Evolutionary conservation across 306 rosid species (phyloP).

Genomic region (Vachellia pachyceras): DNA sequence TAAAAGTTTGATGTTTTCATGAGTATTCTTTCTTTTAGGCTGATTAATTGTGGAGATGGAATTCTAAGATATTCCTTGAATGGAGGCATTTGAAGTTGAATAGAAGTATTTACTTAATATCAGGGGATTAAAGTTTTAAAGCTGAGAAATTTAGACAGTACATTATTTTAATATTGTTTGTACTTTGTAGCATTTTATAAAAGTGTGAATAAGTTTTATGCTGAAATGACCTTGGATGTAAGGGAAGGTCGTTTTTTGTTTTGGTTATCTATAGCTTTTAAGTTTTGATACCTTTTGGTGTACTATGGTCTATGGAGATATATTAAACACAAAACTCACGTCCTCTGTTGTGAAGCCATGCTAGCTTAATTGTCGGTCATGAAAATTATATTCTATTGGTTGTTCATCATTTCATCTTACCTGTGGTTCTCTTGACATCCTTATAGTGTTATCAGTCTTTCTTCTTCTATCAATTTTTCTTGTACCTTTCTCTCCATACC

Average conservation of each 20-base stretch:
- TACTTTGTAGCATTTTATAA: neutral
- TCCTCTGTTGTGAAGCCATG: neutral
- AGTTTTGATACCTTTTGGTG: neutral
- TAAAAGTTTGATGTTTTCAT: neutral
- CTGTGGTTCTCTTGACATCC: neutral
- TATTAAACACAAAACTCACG: neutral
- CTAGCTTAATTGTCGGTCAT: neutral
- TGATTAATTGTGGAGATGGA: neutral
- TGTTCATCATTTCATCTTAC: neutral
- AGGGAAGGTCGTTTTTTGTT: neutral
- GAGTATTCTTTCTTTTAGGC: neutral
- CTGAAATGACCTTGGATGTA: neutral
- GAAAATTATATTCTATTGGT: neutral
- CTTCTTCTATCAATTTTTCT: neutral
- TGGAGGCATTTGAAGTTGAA: neutral
- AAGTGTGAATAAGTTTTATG: slow-evolving; percentile 2
- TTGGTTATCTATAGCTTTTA: neutral
- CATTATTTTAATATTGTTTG: neutral
- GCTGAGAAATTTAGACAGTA: neutral
- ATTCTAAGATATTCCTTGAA: neutral
- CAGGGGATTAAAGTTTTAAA: neutral
- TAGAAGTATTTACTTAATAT: neutral
- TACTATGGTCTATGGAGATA: neutral
- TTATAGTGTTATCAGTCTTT: neutral
- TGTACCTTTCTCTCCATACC: neutral